Evolutionary conservation across 768 basidiomycete species (phyloP), one percentile per base, ranked within the genome.

Genomic region (Basidioascus undulatus): DNA sequence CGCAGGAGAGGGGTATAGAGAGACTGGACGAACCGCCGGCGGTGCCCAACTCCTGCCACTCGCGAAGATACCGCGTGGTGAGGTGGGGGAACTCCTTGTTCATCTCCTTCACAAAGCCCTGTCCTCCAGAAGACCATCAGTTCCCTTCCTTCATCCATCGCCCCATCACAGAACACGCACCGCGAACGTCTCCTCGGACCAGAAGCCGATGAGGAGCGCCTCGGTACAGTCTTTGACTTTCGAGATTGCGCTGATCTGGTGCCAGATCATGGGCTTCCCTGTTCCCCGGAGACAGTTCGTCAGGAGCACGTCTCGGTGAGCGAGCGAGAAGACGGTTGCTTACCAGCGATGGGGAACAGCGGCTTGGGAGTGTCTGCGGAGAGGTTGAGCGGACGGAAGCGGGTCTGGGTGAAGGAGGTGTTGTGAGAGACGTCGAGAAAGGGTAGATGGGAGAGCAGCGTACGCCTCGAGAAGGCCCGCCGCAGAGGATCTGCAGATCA

Each of bases 191-290:
- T n/a, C n/a, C n/a, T n/a, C n/a, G n/a, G n/a, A n/a, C n/a, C 47
- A 61, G 49, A 61, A 62, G 0, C 60, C 60, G 43, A 62, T 58
- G 44, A 63, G 57, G 41, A 59, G 48, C 21, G 62, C 55, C 39
- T 63, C 62, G 35, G 46, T 52, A 9, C 62, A 47, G 2, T 54
- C 57, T 4, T 54, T 53, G 19, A 62, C 56, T 33, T 57, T 55
- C 20, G 59, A 55, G 19, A 62, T 56, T 7, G 61, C 59, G 16
- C 56, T 51, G 23, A 62, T 51, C 11, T 59, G 58, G 48, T 64
- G 62, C 59, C 59, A 64, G 46, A 62, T 55, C 55, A 62, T 60
- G 7, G 60, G 53, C 44, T n/a, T n/a, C n/a, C n/a, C n/a, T n/a
- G 45, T 33, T 15, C 7, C 16, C 18, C n/a, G 18, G 21, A 16